Conservation (phyloP, 345 rosid species). For the Noccaea bulbosa region DNA sequence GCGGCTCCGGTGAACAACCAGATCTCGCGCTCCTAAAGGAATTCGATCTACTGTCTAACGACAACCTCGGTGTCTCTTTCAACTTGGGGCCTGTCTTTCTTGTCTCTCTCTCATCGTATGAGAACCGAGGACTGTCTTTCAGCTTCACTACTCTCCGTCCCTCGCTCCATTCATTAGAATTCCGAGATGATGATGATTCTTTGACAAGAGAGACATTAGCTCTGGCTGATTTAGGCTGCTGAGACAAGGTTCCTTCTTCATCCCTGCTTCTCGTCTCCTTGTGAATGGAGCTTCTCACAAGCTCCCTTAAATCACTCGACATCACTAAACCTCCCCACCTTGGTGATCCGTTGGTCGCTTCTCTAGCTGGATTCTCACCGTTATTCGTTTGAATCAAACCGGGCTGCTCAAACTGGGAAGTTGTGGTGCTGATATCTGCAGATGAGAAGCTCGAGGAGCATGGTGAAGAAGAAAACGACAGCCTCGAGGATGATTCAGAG, state of each 20-base stretch:
- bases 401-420: constrained; percentile 55
- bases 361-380: constrained; percentile 36
- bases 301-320: constrained; percentile 55
- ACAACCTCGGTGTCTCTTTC: constrained; percentile 84
- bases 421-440: constrained; percentile 54
- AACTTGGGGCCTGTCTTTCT: constrained; percentile 63
- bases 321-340: constrained; percentile 47
- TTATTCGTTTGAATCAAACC: constrained; percentile 42
- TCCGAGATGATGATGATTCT: constrained; percentile 55
- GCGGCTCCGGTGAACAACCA: constrained; percentile 48
- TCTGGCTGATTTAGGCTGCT: constrained; percentile 51
- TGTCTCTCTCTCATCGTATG: constrained; percentile 81
- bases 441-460: constrained; percentile 79
- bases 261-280: constrained; percentile 68
- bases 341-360: constrained; percentile 41
- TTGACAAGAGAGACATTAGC: constrained; percentile 49
- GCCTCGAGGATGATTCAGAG: constrained; percentile 65
- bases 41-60: constrained; percentile 77
- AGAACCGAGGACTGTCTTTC: constrained; percentile 76
- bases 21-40: constrained; percentile 50
- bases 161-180: constrained; percentile 48
- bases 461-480: constrained; percentile 75
- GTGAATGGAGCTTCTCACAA: constrained; percentile 63
- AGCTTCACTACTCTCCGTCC: constrained; percentile 42
- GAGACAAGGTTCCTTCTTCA: constrained; percentile 71